A percentile compares a stretch with the other conserved stretches of the same genome.
phyloP scores from a whole-genome alignment of 352 stramenopile species.

The Aphanomyces astaci region DNA sequence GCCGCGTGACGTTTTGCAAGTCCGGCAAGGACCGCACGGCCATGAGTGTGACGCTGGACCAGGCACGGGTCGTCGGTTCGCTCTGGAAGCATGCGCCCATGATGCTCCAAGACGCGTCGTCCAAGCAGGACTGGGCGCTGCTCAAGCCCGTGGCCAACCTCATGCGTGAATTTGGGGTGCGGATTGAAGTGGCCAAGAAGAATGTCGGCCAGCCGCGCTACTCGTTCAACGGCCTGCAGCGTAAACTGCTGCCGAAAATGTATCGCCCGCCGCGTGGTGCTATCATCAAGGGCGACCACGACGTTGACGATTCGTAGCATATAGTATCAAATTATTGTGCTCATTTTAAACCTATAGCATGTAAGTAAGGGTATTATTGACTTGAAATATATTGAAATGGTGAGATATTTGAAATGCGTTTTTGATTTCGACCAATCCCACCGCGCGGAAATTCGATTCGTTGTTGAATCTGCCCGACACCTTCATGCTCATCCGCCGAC shows the following conservation, averaged over 20 bases:
- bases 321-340: neutral
- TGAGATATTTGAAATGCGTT: neutral
- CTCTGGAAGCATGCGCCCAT: slow-evolving; percentile 18
- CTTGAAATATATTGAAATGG: no score
- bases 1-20: slow-evolving; percentile 95
- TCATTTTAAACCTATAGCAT: neutral
- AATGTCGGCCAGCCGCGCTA: slow-evolving; percentile 76
- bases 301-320: slow-evolving; percentile 21
- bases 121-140: slow-evolving; percentile 6
- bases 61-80: slow-evolving; percentile 49
- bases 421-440: neutral
- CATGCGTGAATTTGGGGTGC: slow-evolving; percentile 45
- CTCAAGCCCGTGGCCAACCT: slow-evolving; percentile 32
- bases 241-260: slow-evolving; percentile 64
- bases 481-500: neutral
- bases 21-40: slow-evolving; percentile 96
- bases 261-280: slow-evolving; percentile 38
- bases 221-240: slow-evolving; percentile 80
- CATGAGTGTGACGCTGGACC: slow-evolving; percentile 95
- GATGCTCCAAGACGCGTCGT: slow-evolving; percentile 3
- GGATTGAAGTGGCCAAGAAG: slow-evolving; percentile 76
- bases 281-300: slow-evolving; percentile 35
- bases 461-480: neutral
- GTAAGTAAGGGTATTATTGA: no score
- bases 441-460: neutral